Evolutionary conservation across 1,284 basidiomycete genomes (phyloP), one percentile per base, ranked within the genome.

Genomic region (Trichosporon coremiiforme): DNA sequence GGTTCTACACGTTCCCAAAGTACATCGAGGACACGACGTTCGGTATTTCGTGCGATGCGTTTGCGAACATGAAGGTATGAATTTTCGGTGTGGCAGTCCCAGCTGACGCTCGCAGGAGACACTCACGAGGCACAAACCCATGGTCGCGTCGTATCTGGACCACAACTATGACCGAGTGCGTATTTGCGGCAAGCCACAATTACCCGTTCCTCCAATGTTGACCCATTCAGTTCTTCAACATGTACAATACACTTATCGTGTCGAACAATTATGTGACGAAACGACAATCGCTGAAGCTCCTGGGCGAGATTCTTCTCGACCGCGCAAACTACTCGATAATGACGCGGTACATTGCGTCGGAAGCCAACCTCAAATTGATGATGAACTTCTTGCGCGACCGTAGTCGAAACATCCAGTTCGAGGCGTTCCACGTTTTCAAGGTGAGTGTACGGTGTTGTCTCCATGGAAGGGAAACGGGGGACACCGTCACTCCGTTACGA

Each of bases 361-460:
- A 88, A 71, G 91, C 91, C 47, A 99, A 99, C 80, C 87, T 99
- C 72, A 98, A 98, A 89, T 93, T 96, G 89, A 98, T 99, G 94
- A 99, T 99, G 96, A 99, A 99, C 83, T 88, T 99, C 66, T 86
- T 99, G 65, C 88, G 95, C 72, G 95, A 98, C 80, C 95, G 95
- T 87, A 96, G 94, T 87, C 93, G 94, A 86, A 98, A 99, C 83
- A 99, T 99, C 67, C 96, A 99, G 84, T 99, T 98, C 73, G 96
- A 99, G 83, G 96, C 96, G 2, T 99, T 99, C 85, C 97, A 99
- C 78, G 97, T 99, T 38, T 99, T 99, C 89, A 99, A 99, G 89
- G 96, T 95, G 70, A 65, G 85, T 77, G 7, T 6, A 35, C 31
- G 25, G 25, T 25, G 25, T 25, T 25, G 25, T 25, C 25, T 25